These are phyloP conservation scores for Fusarium sp. DNA, from an alignment of 2,329 filamentous ascomycete species.

Conservation along the genomic window DNA sequence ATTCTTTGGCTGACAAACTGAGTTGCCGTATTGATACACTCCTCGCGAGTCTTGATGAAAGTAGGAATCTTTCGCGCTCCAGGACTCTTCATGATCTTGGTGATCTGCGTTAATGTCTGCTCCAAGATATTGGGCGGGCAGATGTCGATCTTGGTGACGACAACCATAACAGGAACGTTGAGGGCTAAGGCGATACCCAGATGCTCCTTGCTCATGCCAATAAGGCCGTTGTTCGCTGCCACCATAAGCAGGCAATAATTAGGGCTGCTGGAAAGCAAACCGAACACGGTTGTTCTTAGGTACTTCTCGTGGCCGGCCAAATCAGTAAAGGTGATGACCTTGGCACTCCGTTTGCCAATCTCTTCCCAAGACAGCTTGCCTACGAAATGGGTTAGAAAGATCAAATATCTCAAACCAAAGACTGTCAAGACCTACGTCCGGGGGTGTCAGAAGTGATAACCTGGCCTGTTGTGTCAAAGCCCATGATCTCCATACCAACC, in stretches of 20 bases:
- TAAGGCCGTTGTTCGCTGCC: conserved; percentile 95
- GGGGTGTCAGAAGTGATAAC: conserved; percentile 86
- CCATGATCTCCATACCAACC: conserved; percentile 99
- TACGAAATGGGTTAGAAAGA: conserved; percentile 46
- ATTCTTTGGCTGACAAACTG: conserved; percentile 97
- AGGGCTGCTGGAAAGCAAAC: conserved; percentile 91
- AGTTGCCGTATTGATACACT: conserved; percentile 94
- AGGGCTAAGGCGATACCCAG: conserved; percentile 93
- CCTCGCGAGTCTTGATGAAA: conserved; percentile 91
- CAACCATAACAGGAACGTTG: conserved; percentile 97
- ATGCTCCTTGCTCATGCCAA: conserved; percentile 99
- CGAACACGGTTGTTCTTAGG: conserved; percentile 95
- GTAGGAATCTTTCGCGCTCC: conserved; percentile 96
- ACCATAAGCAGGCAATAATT: conserved; percentile 99
- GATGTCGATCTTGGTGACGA: conserved; percentile 98
- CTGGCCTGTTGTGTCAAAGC: conserved; percentile 89
- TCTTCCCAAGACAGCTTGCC: conserved; percentile 92
- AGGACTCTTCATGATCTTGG: conserved; percentile 92
- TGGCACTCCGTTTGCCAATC: conserved; percentile 93
- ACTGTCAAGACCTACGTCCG: conserved; percentile 73
- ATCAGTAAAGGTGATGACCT: conserved; percentile 97
- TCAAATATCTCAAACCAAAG: too few species aligned
- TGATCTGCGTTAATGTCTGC: conserved; percentile 92
- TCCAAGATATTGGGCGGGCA: conserved; percentile 96
- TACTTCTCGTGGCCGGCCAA: conserved; percentile 96